Conservation (phyloP, 2,329 filamentous ascomycete genomes). For the Didymellaceae sp. region DNA sequence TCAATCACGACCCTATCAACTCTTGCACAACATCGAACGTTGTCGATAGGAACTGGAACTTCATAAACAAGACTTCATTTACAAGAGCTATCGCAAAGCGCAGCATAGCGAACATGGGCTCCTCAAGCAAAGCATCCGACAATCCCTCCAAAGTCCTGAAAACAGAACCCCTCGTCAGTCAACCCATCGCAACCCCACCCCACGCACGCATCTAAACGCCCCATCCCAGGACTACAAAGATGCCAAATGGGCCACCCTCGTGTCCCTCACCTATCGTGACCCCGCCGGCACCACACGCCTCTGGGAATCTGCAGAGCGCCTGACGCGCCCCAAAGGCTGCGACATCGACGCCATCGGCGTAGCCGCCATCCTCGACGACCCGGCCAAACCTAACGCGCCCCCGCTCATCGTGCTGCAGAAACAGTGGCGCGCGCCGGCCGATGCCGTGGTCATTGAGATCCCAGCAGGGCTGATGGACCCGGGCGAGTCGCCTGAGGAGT, state of each 20-base stretch:
- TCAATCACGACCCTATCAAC: too few relatives aligned
- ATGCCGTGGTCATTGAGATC: conserved; percentile 67
- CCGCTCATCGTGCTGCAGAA: conserved; percentile 51
- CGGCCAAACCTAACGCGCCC: conserved; percentile 34
- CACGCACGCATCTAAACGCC: conserved; percentile 5
- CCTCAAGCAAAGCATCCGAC: conserved; percentile 17
- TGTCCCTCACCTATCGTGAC: conserved; percentile 63
- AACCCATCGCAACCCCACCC: background rate
- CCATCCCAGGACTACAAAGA: conserved; percentile 44
- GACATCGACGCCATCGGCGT: conserved; percentile 78
- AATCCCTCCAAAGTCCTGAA: conserved; percentile 43
- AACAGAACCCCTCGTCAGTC: conserved; percentile 45
- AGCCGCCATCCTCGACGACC: conserved; percentile 65
- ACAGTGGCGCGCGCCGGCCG: conserved; percentile 67
- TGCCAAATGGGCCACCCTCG: conserved; percentile 50
- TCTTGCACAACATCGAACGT: too few relatives aligned
- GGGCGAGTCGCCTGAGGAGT: conserved; percentile 63
- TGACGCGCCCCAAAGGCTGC: conserved; percentile 66
- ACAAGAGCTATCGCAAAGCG: background rate
- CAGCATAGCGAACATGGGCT: conserved; percentile 1
- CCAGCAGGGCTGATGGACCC: conserved; percentile 68
- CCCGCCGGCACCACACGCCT: conserved; percentile 64
- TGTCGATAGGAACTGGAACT: too few relatives aligned
- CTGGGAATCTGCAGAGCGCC: conserved; percentile 77
- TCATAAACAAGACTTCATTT: background rate